A percentile compares a stretch with the other conserved stretches of the same genome.
Conservation (phyloP, 2,329 filamentous ascomycete species). For the Amauroascus verrucosus region DNA sequence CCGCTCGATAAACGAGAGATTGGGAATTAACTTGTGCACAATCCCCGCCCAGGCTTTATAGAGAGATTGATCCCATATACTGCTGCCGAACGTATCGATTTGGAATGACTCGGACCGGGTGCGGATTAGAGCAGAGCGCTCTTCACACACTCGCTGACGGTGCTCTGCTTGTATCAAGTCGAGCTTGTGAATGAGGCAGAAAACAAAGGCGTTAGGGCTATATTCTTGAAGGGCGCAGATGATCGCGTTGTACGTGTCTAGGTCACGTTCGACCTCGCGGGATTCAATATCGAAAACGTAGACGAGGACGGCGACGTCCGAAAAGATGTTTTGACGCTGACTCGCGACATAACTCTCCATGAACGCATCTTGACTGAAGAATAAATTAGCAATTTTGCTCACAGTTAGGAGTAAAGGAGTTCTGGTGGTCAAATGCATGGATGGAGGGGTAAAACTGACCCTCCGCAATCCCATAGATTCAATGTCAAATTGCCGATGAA, state of each 20-base stretch:
- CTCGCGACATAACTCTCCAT: slow-evolving; percentile 97
- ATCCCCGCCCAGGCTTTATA: slow-evolving; percentile 99
- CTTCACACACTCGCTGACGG: slow-evolving; percentile 72
- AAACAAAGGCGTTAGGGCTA: slow-evolving; percentile 71
- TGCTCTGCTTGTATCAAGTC: slow-evolving; percentile 76
- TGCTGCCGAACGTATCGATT: slow-evolving; percentile 83
- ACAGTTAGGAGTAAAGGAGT: too few species aligned
- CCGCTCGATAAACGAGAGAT: slow-evolving; percentile 74
- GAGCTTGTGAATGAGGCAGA: slow-evolving; percentile 98
- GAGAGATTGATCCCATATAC: slow-evolving; percentile 95
- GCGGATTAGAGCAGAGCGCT: slow-evolving; percentile 66
- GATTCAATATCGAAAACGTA: slow-evolving; percentile 99
- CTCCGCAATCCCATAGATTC: slow-evolving; percentile 98
- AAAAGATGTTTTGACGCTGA: slow-evolving; percentile 92
- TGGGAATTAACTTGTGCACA: slow-evolving; percentile 95
- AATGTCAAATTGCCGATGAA: slow-evolving; percentile 96
- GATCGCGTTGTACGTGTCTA: slow-evolving; percentile 84
- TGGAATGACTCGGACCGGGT: slow-evolving; percentile 63
- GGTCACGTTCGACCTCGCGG: slow-evolving; percentile 83
- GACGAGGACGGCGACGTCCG: slow-evolving; percentile 89
- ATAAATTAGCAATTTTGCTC: background rate
- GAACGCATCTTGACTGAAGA: slow-evolving; percentile 77
- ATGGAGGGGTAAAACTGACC: slow-evolving; percentile 39
- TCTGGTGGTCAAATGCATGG: background rate
- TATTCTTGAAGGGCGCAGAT: slow-evolving; percentile 80